These are phyloP conservation scores for Tephrocybe rancida DNA, from an alignment of 768 basidiomycete genomes.

Conservation along the genomic window DNA sequence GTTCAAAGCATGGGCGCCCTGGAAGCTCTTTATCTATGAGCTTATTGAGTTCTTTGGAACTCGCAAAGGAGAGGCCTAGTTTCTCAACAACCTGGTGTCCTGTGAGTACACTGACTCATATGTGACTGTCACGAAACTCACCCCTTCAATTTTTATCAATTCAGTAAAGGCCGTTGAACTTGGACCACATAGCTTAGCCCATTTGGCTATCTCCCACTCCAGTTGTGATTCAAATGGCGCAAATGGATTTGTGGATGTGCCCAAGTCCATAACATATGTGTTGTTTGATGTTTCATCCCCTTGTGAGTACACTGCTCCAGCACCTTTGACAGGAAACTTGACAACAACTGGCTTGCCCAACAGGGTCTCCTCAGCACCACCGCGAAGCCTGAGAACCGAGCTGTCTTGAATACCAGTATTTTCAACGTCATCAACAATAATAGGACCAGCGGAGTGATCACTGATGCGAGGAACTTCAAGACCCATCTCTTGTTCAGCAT, in stretches of 20 bases:
- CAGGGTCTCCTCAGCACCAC: conserved; percentile 1
- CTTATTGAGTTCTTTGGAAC: conserved; percentile 25
- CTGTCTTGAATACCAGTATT: too few species aligned
- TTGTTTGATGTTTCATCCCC: not conserved
- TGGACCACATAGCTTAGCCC: conserved; percentile 38
- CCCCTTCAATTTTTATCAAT: conserved; percentile 38
- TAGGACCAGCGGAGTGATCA: too few species aligned
- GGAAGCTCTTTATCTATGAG: conserved; percentile 29
- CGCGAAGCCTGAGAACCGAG: not conserved
- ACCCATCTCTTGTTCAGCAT: too few species aligned
- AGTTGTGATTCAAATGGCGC: conserved; percentile 35
- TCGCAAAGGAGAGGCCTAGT: conserved; percentile 26
- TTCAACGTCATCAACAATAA: too few species aligned
- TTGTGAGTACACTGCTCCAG: conserved; percentile 6
- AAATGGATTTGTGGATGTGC: conserved; percentile 13
- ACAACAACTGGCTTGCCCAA: conserved; percentile 1
- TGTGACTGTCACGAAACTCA: conserved; percentile 21
- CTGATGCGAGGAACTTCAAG: too few species aligned
- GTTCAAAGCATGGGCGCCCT: conserved; percentile 23
- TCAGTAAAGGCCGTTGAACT: conserved; percentile 40
- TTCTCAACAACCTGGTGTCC: conserved; percentile 21
- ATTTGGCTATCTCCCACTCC: conserved; percentile 42
- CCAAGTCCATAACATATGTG: conserved; percentile 1
- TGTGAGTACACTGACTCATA: conserved; percentile 4
- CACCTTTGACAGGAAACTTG: not conserved